phyloP scores from a whole-genome alignment of 148 eudicot species.

The Oxyria digyna region DNA sequence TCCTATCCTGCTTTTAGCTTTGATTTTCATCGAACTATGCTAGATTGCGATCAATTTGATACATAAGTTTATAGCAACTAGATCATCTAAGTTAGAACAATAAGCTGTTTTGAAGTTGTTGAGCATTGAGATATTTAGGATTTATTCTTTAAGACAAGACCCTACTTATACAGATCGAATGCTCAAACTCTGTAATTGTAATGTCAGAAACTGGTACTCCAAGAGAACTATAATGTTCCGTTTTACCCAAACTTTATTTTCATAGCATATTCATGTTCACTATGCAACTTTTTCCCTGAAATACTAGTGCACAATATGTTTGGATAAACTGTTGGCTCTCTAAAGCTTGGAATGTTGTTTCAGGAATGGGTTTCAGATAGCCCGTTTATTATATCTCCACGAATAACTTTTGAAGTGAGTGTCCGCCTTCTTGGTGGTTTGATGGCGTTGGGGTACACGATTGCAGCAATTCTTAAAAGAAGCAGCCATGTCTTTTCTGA shows the following conservation, averaged over 20 bases:
- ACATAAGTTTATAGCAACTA: neutral
- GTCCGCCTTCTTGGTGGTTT: constrained; percentile 97
- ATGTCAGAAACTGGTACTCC: neutral
- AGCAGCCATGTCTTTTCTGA: constrained; percentile 76
- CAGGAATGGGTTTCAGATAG: constrained; percentile 99
- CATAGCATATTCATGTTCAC: neutral
- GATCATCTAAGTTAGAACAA: neutral
- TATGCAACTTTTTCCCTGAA: neutral
- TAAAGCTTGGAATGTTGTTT: constrained; percentile 14
- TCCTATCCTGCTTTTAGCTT: too few species aligned
- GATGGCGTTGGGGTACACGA: constrained; percentile 96
- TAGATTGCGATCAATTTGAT: neutral
- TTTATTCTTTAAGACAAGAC: neutral
- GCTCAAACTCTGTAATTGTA: neutral
- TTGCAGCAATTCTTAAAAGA: constrained; percentile 87
- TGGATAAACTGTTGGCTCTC: neutral
- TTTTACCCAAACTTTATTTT: neutral
- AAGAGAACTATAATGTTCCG: neutral
- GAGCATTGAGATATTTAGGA: neutral
- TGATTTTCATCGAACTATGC: too few species aligned
- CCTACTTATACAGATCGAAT: neutral
- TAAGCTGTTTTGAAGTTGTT: neutral
- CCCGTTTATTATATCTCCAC: constrained; percentile 94
- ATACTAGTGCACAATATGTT: neutral
- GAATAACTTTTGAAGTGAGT: constrained; percentile 94